phyloP scores from a whole-genome alignment of 108 stramenopile genomes.

The Skeletonema tropicum region DNA sequence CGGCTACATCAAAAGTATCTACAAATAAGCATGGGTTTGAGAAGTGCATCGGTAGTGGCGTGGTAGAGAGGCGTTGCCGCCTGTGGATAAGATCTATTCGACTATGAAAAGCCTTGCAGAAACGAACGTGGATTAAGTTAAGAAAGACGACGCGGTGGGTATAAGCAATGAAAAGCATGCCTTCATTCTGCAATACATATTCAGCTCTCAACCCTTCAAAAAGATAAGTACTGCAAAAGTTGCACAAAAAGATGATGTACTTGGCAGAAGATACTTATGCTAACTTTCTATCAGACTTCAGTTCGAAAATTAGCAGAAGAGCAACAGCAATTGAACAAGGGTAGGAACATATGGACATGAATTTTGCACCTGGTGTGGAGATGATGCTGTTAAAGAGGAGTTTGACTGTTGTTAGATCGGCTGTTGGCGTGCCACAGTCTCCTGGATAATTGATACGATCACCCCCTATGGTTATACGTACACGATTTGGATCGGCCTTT shows the following conservation, averaged over 20 bases:
- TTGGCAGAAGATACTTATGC: slow-evolving; percentile 38
- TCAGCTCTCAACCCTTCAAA: slow-evolving; percentile 38
- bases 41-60: slow-evolving; percentile 5
- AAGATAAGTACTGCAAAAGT: slow-evolving; percentile 24
- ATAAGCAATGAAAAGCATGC: slow-evolving; percentile 16
- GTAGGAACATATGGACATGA: too few relatives aligned
- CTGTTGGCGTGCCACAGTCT: too few relatives aligned
- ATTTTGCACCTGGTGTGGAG: too few relatives aligned
- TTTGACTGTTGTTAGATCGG: too few relatives aligned
- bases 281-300: slow-evolving; percentile 32
- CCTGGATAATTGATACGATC: too few relatives aligned
- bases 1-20: neutral
- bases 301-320: slow-evolving; percentile 25
- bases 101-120: slow-evolving; percentile 9
- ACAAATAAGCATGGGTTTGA: slow-evolving; percentile 5
- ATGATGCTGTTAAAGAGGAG: too few relatives aligned
- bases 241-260: slow-evolving; percentile 31
- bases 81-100: slow-evolving; percentile 16
- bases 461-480: too few relatives aligned
- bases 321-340: slow-evolving; percentile 11
- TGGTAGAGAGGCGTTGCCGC: neutral
- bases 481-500: too few relatives aligned
- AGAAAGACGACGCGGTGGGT: neutral
- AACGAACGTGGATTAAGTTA: neutral
- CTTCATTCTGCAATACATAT: slow-evolving; percentile 30